Base-by-base conservation (phyloP, 768 basidiomycete genomes). In the Psilocybe cubensis region DNA sequence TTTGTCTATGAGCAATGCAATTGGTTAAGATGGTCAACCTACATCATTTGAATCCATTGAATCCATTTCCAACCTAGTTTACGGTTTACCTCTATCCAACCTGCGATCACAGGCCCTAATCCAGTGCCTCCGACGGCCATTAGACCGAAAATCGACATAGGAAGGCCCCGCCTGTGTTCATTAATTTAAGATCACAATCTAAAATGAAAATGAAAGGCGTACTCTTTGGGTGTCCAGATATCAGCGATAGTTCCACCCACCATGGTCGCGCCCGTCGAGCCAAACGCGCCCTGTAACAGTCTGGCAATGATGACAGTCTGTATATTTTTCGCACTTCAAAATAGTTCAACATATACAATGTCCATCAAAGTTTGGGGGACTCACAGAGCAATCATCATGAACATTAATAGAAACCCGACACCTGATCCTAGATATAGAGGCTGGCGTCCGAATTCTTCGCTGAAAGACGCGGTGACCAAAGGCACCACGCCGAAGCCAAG, bases 181-280 rank as follows among this genome's bases (percentile, higher is more conserved):
- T 38, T 17, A 24, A 28, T 23, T 14, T 49, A 33, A 46, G 10
- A 31, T 38, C 14, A 49, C 47, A 21, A 18, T 21, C 28, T 12
- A 54, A 46, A 2, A 10, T 17, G 23, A 38, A 4, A 35, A 25
- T 14, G 31, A 47, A 9, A 3, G 14, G 27, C 78, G 61, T 60
- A 88, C 87, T 89, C 83, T 62, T 78, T 73, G 3, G 86, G 75
- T 3, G 68, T 67, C 86, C 87, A 91, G 17, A 90, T 83, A 66
- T 90, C 89, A 40, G 86, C 83, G 23, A 89, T 80, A 2, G 85
- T 87, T n/a, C 89, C 89, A 20, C 86, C 87, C 18, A 90, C 89
- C 79, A 90, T 86, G 0, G 86, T 87, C 0, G 87, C 79, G 27
- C 84, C 86, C 0, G 88, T 89, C 9, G 88, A 88, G 6, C 84